Base-by-base conservation (phyloP, 768 basidiomycete genomes). In the Phlebiopsis gigantea region DNA sequence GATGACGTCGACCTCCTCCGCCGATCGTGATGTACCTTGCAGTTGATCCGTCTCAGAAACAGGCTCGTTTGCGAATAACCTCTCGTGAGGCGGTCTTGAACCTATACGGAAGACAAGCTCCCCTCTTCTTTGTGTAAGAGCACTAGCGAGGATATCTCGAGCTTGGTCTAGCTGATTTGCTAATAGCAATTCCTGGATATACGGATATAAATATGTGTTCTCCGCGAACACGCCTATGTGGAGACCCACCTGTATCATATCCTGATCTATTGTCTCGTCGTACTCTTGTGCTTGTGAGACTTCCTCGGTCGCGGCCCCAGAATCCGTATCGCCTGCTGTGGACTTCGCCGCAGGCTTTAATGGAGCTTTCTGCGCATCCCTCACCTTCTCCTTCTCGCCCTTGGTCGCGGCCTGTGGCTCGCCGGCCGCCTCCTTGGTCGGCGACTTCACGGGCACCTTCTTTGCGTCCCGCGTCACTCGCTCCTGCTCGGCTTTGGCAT, bases 61-160 rank as follows among this genome's bases (percentile, higher is more conserved):
- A 2, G 58, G 46, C 48, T 85, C 83, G 12, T 79, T 79, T 12
- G 75, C 66, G 62, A 85, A 87, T 45, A 93, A 66, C 57, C 70
- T 71, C 24, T 75, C 65, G 29, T 77, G 79, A 15, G 84, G 77
- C 21, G 88, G 90, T 45, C 79, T 85, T 51, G 76, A 67, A 55
- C 91, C 91, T 68, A 93, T 77, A 62, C 85, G 81, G 54, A 92
- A 73, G 25, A 92, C 74, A 68, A 86, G 85, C 68, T 93, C 90
- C 15, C 90, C 90, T 56, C 78, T 77, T 57, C 78, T 73, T 50
- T 78, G 82, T 3, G 87, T 91, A 55, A 92, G 72, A 31, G 90
- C 71, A 5, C 77, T 75, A 21, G 90, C 84, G 50, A 92, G 66
- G 50, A 79, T 69, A 68, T 87, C 86, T 43, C 84, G 81, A 12